Evolutionary conservation across 352 stramenopile genomes (phyloP).

Genomic region (Phytophthora hibernalis): DNA sequence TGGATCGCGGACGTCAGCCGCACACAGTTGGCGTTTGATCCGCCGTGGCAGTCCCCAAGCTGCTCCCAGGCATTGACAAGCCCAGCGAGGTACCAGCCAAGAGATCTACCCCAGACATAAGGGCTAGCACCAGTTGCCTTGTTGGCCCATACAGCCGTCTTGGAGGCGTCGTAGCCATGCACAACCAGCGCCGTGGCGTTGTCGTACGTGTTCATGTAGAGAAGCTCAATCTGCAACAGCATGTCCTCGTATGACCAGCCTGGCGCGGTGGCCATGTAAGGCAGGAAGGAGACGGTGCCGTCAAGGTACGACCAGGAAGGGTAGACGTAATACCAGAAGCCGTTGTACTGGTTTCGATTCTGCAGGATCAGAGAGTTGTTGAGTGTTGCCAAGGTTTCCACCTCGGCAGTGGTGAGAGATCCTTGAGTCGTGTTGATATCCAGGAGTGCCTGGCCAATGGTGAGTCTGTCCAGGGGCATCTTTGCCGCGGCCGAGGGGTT

Average conservation of each 20-base stretch:
- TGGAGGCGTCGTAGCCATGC: slow-evolving; percentile 36
- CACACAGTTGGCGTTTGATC: slow-evolving; percentile 1
- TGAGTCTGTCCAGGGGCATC: slow-evolving; percentile 36
- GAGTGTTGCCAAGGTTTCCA: slow-evolving; percentile 21
- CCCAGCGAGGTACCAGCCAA: slow-evolving; percentile 36
- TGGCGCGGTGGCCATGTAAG: slow-evolving; percentile 35
- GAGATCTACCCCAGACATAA: slow-evolving; percentile 34
- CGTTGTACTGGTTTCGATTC: slow-evolving; percentile 34
- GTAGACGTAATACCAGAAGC: slow-evolving; percentile 44
- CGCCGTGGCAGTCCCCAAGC: slow-evolving; percentile 18
- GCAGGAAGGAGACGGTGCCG: slow-evolving; percentile 35
- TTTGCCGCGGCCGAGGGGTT: slow-evolving; percentile 18
- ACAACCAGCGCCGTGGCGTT: slow-evolving; percentile 23
- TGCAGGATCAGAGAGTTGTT: slow-evolving; percentile 31
- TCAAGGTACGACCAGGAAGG: slow-evolving; percentile 42
- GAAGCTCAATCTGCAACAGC: slow-evolving; percentile 34
- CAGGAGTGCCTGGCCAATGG: slow-evolving; percentile 32
- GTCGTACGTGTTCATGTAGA: slow-evolving; percentile 36
- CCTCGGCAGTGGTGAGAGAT: slow-evolving; percentile 18
- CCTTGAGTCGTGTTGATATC: slow-evolving; percentile 30
- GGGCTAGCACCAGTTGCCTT: slow-evolving; percentile 32
- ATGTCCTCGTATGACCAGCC: slow-evolving; percentile 40
- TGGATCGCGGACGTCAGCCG: slow-evolving; percentile 18
- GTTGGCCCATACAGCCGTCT: slow-evolving; percentile 37
- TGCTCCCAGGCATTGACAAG: slow-evolving; percentile 37